Conservation (phyloP, 139 green algal species). For the Yamagishiella unicocca region DNA sequence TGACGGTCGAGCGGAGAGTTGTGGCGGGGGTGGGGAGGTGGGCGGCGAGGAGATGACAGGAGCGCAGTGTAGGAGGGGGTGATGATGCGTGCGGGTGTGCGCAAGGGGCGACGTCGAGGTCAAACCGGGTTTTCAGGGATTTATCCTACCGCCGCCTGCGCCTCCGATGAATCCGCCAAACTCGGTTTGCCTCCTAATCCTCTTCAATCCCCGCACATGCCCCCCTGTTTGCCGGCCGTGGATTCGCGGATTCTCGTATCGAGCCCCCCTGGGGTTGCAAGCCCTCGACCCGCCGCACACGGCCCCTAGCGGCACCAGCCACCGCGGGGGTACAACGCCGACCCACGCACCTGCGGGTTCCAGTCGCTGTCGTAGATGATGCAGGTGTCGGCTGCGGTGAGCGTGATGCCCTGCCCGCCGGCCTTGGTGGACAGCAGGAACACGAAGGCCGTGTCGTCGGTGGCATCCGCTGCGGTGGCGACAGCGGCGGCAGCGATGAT, state of each 20-base stretch:
- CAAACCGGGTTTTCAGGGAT: too few relatives aligned
- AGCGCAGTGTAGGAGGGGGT: not conserved
- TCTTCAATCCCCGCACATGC: too few relatives aligned
- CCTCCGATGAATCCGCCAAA: too few relatives aligned
- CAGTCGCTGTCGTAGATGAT: conserved; percentile 98
- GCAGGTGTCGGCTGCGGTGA: conserved; percentile 93
- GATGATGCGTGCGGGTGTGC: not conserved
- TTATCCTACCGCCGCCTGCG: too few relatives aligned
- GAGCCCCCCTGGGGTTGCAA: too few relatives aligned
- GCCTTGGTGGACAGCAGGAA: conserved; percentile 95
- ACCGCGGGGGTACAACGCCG: too few relatives aligned
- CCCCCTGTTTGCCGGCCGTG: too few relatives aligned
- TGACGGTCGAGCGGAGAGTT: not conserved
- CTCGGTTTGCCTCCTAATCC: too few relatives aligned
- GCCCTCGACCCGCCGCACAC: too few relatives aligned
- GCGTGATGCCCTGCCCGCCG: conserved; percentile 96
- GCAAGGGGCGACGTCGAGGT: not conserved
- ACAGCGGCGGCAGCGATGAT: too few relatives aligned
- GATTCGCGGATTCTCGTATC: too few relatives aligned
- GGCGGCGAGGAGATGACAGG: not conserved
- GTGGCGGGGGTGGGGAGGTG: not conserved
- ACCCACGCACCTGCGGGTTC: conserved; percentile 69
- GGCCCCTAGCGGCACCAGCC: too few relatives aligned
- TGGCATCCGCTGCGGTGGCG: not conserved
- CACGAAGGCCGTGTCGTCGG: conserved; percentile 74